Base-by-base conservation (phyloP, 2,329 filamentous ascomycete species). In the Xylariaceae sp. region DNA sequence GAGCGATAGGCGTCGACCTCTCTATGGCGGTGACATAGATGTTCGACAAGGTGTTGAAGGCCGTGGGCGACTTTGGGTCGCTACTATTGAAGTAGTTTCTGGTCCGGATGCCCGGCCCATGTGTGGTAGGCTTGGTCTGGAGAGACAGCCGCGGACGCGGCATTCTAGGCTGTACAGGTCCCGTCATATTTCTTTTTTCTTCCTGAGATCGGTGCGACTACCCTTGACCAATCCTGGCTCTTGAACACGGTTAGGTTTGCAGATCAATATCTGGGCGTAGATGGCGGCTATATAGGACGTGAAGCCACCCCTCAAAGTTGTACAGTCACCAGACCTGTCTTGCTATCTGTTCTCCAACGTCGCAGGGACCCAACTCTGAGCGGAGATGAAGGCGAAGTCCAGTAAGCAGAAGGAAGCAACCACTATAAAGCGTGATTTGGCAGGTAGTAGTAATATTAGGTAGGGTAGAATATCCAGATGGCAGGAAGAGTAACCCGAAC, bases 1-100 rank as follows among this genome's bases (percentile, higher is more conserved):
- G 76, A 42, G 75, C 66, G 30, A 17, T 11, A 2, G 82, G 79
- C 1, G 82, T 80, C 34, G 81, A 79, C 62, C 82, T 80, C 71
- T 85, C 83, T 56, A 87, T 85, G 61, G 84, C 82, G 2, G 81
- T 82, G 30, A 82, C 80, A 67, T 87, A 87, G 61, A 84, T 81
- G 72, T 87, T 87, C 56, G 84, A 85, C 45, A 87, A 77, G 1
- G 85, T 87, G 72, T 87, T 87, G 74, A 86, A 86, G 18, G 83
- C 76, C 1, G 85, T 87, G 2, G 83, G 82, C 37, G 84, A 85
- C 59, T 77, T 80, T 35, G 82, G 80, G 65, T 86, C 80, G 45
- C 82, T 72, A 55, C 77, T 75, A 18, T 76, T 72, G 49, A 81
- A 69, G 4, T 65, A 63, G 53, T 74, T 76, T 61, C 76, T 77